Conservation (phyloP, 495 filamentous ascomycete species). For the Aspergillus bridgeri region DNA sequence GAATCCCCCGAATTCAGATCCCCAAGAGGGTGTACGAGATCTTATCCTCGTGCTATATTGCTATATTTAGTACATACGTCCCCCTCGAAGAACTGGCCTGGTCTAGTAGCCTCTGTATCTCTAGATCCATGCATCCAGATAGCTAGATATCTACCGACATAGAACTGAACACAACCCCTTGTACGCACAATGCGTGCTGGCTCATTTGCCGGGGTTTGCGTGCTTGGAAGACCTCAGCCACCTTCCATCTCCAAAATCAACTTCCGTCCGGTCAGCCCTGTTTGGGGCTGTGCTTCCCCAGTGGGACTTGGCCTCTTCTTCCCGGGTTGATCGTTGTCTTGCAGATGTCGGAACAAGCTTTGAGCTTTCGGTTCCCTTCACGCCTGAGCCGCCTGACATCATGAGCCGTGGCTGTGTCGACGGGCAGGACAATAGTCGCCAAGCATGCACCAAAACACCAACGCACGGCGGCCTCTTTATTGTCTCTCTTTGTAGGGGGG, state of each 20-base stretch:
- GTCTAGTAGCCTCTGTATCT: not conserved
- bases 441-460: not conserved
- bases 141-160: not conserved
- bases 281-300: constrained; percentile 1
- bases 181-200: not conserved
- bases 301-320: not conserved
- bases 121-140: not conserved
- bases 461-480: not conserved
- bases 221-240: not conserved
- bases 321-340: not conserved
- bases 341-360: constrained; percentile 3
- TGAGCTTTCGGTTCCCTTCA: not conserved
- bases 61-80: too few relatives aligned
- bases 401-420: constrained; percentile 7
- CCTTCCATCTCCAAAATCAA: not conserved
- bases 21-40: too few relatives aligned
- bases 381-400: constrained; percentile 2
- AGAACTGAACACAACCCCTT: not conserved
- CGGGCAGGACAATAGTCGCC: not conserved
- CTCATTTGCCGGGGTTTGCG: too few relatives aligned
- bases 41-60: too few relatives aligned
- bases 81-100: not conserved
- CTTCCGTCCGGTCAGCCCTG: not conserved
- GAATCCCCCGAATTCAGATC: too few relatives aligned
- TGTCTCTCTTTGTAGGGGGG: not conserved